Evolutionary conservation across 352 stramenopile genomes (phyloP), one percentile per base, ranked within the genome.

Genomic region (Phytophthora ramorum): DNA sequence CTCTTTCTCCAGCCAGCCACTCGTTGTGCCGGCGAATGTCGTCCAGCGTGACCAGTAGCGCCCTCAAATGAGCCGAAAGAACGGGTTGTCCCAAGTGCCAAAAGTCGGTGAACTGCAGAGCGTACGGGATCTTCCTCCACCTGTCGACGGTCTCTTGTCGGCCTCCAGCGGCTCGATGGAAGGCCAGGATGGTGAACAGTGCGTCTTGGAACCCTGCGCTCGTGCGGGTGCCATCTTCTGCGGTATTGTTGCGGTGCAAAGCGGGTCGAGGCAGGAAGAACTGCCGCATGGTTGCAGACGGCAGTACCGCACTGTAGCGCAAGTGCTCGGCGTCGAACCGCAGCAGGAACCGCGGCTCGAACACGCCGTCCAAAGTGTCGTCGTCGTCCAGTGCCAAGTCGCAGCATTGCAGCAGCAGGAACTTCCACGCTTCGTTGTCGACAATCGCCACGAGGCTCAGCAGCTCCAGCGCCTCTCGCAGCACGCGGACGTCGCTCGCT

Each of bases 401-500:
- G 20, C 71, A 80, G 20, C 61, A 46, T 41, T 76, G 41, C 37
- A 75, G 28, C 8, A 83, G 59, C 35, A 83, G 34, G 28, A 58
- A 62, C 43, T 71, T 78, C 69, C 71, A 78, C 30, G 56, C 61
- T n/a, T 62, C 52, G 50, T 78, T 69, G 62, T 80, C 75, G 9
- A 70, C 52, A 9, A 50, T 37, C 3, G 68, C 68, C 38, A 83
- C 64, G 12, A 83, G 61, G 58, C 57, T 73, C 24, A 83, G 56
- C n/a, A 83, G 56, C 54, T 83, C 68, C 35, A 80, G 58, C 17
- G 63, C 75, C 47, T 83, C 75, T 17, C 71, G 53, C 19, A 75
- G 13, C 26, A 62, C 35, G 49, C 66, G 66, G 52, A 73, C 22
- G 13, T 73, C 53, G 4, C 22, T 41, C 30, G 58, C 58, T 59